phyloP scores from a whole-genome alignment of 148 eudicot species.

The Rhododendron ferrugineum region DNA sequence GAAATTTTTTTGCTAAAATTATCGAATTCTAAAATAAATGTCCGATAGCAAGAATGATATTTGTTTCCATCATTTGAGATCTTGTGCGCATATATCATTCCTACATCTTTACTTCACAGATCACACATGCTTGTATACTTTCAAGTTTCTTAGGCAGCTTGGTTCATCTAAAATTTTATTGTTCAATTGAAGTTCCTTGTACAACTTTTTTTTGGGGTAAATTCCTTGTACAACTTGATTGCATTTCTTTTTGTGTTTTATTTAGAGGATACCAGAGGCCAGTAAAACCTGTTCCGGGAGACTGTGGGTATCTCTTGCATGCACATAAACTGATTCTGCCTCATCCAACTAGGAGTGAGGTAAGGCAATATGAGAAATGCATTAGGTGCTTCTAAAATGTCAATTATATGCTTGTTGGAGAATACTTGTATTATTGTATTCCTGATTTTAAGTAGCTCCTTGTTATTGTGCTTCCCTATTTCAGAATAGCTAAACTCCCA shows the following conservation, averaged over 20 bases:
- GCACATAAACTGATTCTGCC: slow-evolving; percentile 62
- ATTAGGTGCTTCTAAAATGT: neutral
- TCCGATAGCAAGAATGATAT: neutral
- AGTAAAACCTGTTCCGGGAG: slow-evolving; percentile 89
- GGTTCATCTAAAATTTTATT: neutral
- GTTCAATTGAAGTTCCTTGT: neutral
- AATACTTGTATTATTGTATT: neutral
- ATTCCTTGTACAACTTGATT: neutral
- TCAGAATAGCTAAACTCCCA: neutral
- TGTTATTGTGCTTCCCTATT: neutral
- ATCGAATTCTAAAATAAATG: too few relatives aligned
- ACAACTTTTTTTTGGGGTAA: too few relatives aligned
- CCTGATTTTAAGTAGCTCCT: neutral
- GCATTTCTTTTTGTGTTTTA: neutral
- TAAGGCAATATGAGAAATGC: slow-evolving; percentile 8
- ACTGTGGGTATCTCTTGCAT: slow-evolving; percentile 90
- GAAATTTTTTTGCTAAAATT: too few relatives aligned
- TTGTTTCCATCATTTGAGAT: neutral
- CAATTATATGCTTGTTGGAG: neutral
- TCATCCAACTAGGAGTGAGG: slow-evolving; percentile 81
- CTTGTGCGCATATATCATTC: neutral
- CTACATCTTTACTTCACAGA: neutral
- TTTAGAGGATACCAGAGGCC: slow-evolving; percentile 83
- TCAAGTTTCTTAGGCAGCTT: neutral
- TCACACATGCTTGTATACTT: neutral